phyloP scores from a whole-genome alignment of 1,139 yeast species.

The Saccharomycopsis hybrid region DNA sequence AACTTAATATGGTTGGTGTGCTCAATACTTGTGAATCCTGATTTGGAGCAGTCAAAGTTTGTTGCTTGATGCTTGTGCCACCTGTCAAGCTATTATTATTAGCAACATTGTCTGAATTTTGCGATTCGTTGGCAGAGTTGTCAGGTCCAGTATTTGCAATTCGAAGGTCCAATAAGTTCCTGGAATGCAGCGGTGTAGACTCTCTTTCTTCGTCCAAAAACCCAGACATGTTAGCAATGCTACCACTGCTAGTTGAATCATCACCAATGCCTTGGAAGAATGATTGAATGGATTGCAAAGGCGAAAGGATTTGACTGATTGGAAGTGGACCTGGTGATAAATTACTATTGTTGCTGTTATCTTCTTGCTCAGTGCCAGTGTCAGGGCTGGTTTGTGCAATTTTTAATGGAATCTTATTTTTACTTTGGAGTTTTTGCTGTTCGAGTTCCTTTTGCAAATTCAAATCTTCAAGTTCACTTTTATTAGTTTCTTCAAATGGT shows the following conservation, averaged over 20 bases:
- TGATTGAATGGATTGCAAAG: conserved; percentile 19
- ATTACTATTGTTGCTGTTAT: background rate
- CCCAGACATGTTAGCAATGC: background rate
- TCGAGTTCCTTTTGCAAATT: conserved; percentile 1
- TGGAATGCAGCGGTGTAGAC: too few species aligned
- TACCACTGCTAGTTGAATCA: background rate
- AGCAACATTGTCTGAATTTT: conserved; percentile 8
- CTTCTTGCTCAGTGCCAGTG: background rate
- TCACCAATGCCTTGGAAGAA: conserved; percentile 16
- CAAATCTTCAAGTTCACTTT: conserved; percentile 4
- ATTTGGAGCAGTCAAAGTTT: too few species aligned
- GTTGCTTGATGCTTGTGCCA: background rate
- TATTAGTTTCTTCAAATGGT: conserved; percentile 37
- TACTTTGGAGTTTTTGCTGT: background rate
- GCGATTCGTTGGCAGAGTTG: background rate
- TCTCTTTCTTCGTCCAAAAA: conserved; percentile 9
- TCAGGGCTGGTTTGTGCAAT: background rate
- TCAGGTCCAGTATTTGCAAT: too few species aligned
- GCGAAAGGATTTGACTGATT: conserved; percentile 15
- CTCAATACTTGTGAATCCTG: too few species aligned
- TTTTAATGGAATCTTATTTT: background rate
- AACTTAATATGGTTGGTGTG: too few species aligned
- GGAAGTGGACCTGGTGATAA: conserved; percentile 11
- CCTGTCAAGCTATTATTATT: conserved; percentile 3
- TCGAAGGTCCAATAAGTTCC: too few species aligned